Percentiles rank a stretch among this genome's conserved stretches.
Conservation (phyloP, 768 basidiomycete species). For the Tylopilus intermedius region DNA sequence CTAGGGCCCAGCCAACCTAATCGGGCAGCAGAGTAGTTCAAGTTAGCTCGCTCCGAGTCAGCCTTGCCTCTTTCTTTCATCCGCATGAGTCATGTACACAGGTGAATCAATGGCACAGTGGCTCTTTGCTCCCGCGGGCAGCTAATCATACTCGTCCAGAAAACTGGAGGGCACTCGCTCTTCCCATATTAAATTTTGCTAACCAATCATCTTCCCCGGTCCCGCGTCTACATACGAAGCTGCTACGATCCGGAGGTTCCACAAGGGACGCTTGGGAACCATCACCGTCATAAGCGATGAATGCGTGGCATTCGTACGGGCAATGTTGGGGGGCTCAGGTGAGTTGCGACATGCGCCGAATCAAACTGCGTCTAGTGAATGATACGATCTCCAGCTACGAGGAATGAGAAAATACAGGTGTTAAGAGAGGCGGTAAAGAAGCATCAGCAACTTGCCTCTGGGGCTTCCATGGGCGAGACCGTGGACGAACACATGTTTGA, state of each 20-base stretch:
- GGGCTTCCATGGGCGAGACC: slow-evolving; percentile 63
- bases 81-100: too few relatives aligned
- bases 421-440: slow-evolving; percentile 59
- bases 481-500: slow-evolving; percentile 88
- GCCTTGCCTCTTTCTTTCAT: too few relatives aligned
- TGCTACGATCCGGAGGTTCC: slow-evolving; percentile 82
- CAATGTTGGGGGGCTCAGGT: slow-evolving; percentile 57
- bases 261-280: slow-evolving; percentile 56
- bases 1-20: too few relatives aligned
- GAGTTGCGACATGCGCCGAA: slow-evolving; percentile 5
- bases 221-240: slow-evolving; percentile 77
- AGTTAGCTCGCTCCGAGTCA: too few relatives aligned
- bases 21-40: too few relatives aligned
- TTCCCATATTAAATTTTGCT: slow-evolving; percentile 59
- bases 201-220: slow-evolving; percentile 56
- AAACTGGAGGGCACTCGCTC: slow-evolving; percentile 72
- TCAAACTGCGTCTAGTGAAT: not conserved
- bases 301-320: slow-evolving; percentile 69
- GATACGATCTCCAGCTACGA: slow-evolving; percentile 13
- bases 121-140: not conserved
- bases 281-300: slow-evolving; percentile 67
- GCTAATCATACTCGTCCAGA: slow-evolving; percentile 36
- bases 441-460: slow-evolving; percentile 60
- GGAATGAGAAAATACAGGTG: slow-evolving; percentile 43
- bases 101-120: too few relatives aligned